Evolutionary conservation across 2,329 filamentous ascomycete genomes (phyloP), one percentile per base, ranked within the genome.

Genomic region (Colletotrichum liriopes): DNA sequence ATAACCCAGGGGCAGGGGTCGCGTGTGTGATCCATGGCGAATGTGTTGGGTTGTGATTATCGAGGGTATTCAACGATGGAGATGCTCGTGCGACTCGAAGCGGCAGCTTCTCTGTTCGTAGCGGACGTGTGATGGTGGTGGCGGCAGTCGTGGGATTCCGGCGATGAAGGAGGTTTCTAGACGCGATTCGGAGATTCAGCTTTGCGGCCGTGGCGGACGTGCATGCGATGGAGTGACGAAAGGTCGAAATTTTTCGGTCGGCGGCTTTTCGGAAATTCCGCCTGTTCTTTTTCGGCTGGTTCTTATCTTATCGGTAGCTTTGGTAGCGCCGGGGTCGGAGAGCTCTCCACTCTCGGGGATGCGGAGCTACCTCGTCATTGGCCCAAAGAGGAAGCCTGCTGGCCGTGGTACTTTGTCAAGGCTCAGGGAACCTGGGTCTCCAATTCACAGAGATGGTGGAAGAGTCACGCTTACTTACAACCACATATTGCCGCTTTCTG

Each of bases 1-100:
- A 96, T 93, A 80, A 98, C 95, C 92, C 93, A 98, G 68, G 96
- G 96, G 85, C 96, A 98, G 74, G 96, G 96, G 85, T 98, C 96
- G 86, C 96, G 91, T 75, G 94, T 93, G 88, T 98, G 96, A 91
- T 99, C 96, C 93, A 98, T 96, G 65, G 76, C 75, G 64, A 58
- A 58, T 37, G 45, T 56, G 51, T 65, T 32, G 23, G 26, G 41
- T 73, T 75, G 76, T 56, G 35, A 65, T 45, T 43, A 47, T 26
- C n/a, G n/a, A 5, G 16, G 29, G 11, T 26, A 32, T 35, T 3
- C 20, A 20, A 23, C 18, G 11, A 56, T 58, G 23, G 51, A 16
- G 11, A 5, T 35, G 6, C 32, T 56, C 32, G 52, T 56, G n/a
- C 11, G 52, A 26, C 23, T 37, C 20, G 20, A 37, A 23, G n/a